Evolutionary conservation across 2,329 filamentous ascomycete species (phyloP).

Genomic region (Penicillium griseofulvum): DNA sequence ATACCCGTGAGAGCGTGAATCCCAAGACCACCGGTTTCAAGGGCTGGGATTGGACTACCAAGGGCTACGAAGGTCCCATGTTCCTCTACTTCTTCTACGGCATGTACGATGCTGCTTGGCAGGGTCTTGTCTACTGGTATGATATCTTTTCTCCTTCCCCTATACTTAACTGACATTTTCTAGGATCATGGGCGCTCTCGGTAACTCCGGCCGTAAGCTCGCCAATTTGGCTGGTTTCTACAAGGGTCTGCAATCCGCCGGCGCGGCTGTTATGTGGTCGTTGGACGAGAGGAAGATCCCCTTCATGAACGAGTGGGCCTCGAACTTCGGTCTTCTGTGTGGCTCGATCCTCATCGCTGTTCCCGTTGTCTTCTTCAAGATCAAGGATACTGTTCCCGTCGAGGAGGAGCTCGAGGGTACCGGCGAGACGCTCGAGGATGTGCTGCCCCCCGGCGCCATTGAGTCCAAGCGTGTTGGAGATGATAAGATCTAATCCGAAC

Average conservation of each 20-base stretch:
- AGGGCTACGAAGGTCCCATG: constrained; percentile 71
- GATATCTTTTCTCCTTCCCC: constrained; percentile 16
- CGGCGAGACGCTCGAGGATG: constrained; percentile 74
- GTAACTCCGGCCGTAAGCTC: constrained; percentile 85
- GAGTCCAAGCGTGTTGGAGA: constrained; percentile 9
- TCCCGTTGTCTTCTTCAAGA: constrained; percentile 71
- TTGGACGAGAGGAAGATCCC: constrained; percentile 61
- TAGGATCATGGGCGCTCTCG: constrained; percentile 84
- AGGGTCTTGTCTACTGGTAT: constrained; percentile 83
- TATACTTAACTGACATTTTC: not conserved
- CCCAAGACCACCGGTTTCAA: constrained; percentile 2
- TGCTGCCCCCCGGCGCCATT: constrained; percentile 41
- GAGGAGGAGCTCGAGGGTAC: constrained; percentile 79
- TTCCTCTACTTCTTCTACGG: constrained; percentile 88
- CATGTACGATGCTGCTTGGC: constrained; percentile 83
- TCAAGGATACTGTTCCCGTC: constrained; percentile 69
- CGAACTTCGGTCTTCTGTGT: constrained; percentile 68
- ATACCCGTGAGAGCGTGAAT: constrained; percentile 44
- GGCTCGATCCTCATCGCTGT: constrained; percentile 68
- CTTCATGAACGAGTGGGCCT: constrained; percentile 68
- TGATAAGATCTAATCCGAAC: constrained; percentile 4
- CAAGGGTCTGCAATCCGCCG: constrained; percentile 81
- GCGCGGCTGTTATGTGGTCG: constrained; percentile 60
- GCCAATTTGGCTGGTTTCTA: constrained; percentile 88
- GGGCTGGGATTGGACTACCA: constrained; percentile 61